Evolutionary conservation across 2,329 filamentous ascomycete genomes (phyloP).

Genomic region (Nigrospora sphaerica): DNA sequence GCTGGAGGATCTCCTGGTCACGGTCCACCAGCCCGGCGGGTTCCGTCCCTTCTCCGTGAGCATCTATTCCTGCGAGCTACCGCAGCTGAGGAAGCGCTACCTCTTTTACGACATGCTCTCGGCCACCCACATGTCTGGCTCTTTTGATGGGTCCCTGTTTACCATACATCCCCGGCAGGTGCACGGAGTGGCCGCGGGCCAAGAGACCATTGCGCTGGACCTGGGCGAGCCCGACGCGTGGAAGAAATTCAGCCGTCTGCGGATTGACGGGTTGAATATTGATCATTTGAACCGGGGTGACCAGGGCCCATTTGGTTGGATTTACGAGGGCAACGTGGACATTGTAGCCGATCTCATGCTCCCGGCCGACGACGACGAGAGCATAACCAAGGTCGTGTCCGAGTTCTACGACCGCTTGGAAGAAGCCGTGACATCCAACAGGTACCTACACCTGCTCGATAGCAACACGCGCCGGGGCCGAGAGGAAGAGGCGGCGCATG

Average conservation of each 20-base stretch:
- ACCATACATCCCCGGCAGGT: slow-evolving; percentile 93
- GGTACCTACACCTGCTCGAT: slow-evolving; percentile 53
- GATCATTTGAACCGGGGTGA: slow-evolving; percentile 93
- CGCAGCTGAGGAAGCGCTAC: slow-evolving; percentile 90
- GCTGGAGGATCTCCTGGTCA: slow-evolving; percentile 86
- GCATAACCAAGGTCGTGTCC: slow-evolving; percentile 89
- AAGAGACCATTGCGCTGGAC: slow-evolving; percentile 46
- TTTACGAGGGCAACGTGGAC: slow-evolving; percentile 93
- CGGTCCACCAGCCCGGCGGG: slow-evolving; percentile 79
- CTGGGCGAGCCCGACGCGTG: slow-evolving; percentile 65
- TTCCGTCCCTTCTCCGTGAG: slow-evolving; percentile 95
- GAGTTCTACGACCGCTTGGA: slow-evolving; percentile 96
- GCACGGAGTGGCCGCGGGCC: slow-evolving; percentile 66
- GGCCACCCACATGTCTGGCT: slow-evolving; percentile 92
- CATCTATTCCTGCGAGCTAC: slow-evolving; percentile 92
- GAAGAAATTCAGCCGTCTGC: slow-evolving; percentile 92
- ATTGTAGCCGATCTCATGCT: slow-evolving; percentile 96
- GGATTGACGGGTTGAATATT: slow-evolving; percentile 89
- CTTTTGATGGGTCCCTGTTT: slow-evolving; percentile 91
- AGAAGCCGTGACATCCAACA: slow-evolving; percentile 77
- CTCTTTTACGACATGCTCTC: slow-evolving; percentile 96
- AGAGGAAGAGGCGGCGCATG: slow-evolving; percentile 3
- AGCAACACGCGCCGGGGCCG: slow-evolving; percentile 26
- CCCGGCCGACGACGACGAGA: slow-evolving; percentile 78
- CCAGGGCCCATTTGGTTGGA: slow-evolving; percentile 94